Evolutionary conservation across 805 yeast species (phyloP).

Genomic region (Komagataella pastoris): DNA sequence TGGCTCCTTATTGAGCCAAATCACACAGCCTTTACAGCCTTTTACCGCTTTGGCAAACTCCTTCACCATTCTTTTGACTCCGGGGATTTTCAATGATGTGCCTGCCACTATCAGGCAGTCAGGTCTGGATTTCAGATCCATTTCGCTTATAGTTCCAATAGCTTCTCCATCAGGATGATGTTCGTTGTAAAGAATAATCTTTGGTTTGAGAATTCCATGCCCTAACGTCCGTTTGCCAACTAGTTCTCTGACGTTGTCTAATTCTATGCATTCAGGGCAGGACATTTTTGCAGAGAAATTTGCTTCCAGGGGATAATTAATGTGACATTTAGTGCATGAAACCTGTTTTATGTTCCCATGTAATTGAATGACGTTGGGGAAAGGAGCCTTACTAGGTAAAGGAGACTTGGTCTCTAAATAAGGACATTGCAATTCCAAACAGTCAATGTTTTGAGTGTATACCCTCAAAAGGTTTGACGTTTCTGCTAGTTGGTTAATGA

Average conservation of each 20-base stretch:
- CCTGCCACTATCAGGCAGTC: conserved; percentile 78
- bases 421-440: conserved; percentile 51
- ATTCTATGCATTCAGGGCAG: conserved; percentile 55
- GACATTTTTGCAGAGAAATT: conserved; percentile 13
- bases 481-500: conserved; percentile 43
- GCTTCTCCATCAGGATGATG: conserved; percentile 80
- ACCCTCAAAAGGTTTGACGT: conserved; percentile 56
- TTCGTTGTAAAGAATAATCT: conserved; percentile 62
- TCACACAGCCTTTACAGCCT: conserved; percentile 40
- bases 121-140: conserved; percentile 51
- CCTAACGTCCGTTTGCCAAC: conserved; percentile 58
- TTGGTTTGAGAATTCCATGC: conserved; percentile 47
- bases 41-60: conserved; percentile 48
- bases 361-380: conserved; percentile 58
- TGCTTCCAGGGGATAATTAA: conserved; percentile 39
- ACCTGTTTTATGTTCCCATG: conserved; percentile 72
- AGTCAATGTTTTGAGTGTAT: conserved; percentile 84
- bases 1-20: conserved; percentile 48
- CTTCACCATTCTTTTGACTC: conserved; percentile 46
- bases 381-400: conserved; percentile 20
- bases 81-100: conserved; percentile 73
- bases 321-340: conserved; percentile 66
- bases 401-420: conserved; percentile 37
- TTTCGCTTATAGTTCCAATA: conserved; percentile 61
- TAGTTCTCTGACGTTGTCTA: conserved; percentile 38